Conservation (phyloP, 371 early-diverging fungal genomes). For the Encephalitozoon cuniculi region DNA sequence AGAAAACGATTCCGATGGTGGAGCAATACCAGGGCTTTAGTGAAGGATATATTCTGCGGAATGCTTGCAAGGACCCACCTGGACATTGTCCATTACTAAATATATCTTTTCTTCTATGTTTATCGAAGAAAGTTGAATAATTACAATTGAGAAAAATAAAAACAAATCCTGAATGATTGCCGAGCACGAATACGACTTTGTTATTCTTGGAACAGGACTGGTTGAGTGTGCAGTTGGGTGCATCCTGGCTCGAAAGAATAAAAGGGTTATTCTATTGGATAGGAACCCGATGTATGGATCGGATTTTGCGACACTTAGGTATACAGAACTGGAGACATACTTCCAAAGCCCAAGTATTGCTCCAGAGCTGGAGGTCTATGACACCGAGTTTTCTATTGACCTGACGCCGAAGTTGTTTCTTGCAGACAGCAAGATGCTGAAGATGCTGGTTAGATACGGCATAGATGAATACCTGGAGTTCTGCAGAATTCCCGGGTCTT, state of each 20-base stretch:
- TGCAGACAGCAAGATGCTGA: conserved; percentile 78
- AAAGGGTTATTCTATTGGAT: conserved; percentile 93
- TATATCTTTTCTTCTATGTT: background rate
- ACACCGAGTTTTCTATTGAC: conserved; percentile 90
- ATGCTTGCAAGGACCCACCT: background rate
- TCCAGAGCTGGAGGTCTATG: conserved; percentile 58
- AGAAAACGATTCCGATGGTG: background rate
- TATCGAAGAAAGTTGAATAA: background rate
- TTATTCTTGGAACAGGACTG: conserved; percentile 78
- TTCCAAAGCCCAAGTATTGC: conserved; percentile 8
- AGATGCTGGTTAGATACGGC: conserved; percentile 73
- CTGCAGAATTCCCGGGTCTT: conserved; percentile 84
- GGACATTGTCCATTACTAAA: background rate
- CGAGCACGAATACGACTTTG: conserved; percentile 41
- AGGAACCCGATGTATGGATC: conserved; percentile 94
- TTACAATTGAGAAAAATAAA: conserved; percentile 6
- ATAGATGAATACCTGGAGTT: conserved; percentile 93
- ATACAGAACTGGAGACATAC: conserved; percentile 41
- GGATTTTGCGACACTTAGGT: conserved; percentile 63
- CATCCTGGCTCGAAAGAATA: conserved; percentile 85
- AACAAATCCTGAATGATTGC: conserved; percentile 5
- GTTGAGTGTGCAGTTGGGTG: conserved; percentile 98
- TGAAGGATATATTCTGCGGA: background rate
- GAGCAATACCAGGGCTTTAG: conserved; percentile 13
- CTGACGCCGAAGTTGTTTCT: conserved; percentile 98